Evolutionary conservation across 2,329 filamentous ascomycete genomes (phyloP), one percentile per base, ranked within the genome.

Genomic region (Emergomyces pasteurianus): DNA sequence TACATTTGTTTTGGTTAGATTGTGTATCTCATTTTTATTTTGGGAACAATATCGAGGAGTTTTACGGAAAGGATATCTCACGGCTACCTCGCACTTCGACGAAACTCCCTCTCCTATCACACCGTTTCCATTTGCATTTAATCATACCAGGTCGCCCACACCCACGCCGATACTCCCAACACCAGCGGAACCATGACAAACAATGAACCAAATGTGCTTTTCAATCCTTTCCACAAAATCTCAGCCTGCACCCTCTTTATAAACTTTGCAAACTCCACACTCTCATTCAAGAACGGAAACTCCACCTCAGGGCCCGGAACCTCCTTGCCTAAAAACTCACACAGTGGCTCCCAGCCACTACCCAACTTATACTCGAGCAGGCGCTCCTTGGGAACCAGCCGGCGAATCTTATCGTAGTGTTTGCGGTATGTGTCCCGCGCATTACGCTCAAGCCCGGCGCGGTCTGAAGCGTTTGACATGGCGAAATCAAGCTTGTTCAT

Each of bases 291-390:
- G 23, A 46, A 52, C 46, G 62, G 62, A 56, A 60, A 64, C 23
- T 58, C 50, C 40, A 31, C 58, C 21, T 57, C 47, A 0, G 63
- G 62, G 2, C 49, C 38, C 4, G 63, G 53, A 38, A 59, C 56
- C 12, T 62, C 58, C 28, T 53, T 58, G 18, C 63, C 63, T 47
- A 64, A 43, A 58, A 64, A 64, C 50, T 64, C 42, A 63, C 76
- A 78, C 34, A 80, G 65, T 10, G 75, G 74, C 31, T 67, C 70
- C 77, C 77, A 79, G 0, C 74, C 76, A 46, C 77, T 71, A 34
- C 70, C 58, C 8, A 69, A 55, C 60, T 66, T 56, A 54, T 64
- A 72, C 58, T 71, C 69, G 34, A 69, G 60, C 49, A 70, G 38
- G 12, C 62, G 58, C 28, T 42, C 58, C 31, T 40, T 52, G 28